A percentile compares a stretch with the other conserved stretches of the same genome.
Evolutionary conservation across 2,329 filamentous ascomycete species (phyloP).

Genomic region (Ceratocystis harringtonii): DNA sequence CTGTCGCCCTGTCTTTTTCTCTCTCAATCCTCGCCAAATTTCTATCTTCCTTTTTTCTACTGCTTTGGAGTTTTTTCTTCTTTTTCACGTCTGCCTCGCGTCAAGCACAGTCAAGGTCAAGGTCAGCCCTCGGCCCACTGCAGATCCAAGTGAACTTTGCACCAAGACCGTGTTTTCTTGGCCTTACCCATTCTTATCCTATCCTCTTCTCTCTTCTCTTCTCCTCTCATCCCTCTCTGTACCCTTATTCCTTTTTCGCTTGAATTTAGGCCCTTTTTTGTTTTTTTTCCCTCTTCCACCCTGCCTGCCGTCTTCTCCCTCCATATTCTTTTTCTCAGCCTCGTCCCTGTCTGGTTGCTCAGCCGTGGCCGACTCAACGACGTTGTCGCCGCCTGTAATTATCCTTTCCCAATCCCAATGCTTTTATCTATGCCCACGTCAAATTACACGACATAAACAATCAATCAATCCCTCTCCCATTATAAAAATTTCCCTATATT

Average conservation of each 20-base stretch:
- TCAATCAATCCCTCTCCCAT: not conserved
- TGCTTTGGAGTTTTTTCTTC: not conserved
- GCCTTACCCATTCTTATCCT: not conserved
- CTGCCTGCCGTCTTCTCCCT: not conserved
- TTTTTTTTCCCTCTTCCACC: not conserved
- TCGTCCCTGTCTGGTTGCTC: not conserved
- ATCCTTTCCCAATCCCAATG: not conserved
- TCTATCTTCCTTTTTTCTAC: not conserved
- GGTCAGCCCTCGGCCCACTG: conserved; percentile 13
- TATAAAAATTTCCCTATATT: not conserved
- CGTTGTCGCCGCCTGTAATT: not conserved
- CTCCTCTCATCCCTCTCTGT: not conserved
- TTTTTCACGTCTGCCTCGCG: conserved; percentile 12
- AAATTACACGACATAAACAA: not conserved
- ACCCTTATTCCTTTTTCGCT: not conserved
- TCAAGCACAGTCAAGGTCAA: not conserved
- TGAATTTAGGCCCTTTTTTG: not conserved
- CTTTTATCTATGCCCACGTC: not conserved
- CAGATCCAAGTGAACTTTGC: conserved; percentile 8
- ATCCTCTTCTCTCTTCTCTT: not conserved
- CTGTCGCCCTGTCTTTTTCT: not conserved
- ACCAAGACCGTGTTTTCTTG: conserved; percentile 5
- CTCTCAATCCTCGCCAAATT: not conserved
- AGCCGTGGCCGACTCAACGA: not conserved
- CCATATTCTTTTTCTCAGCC: conserved; percentile 3